phyloP scores from a whole-genome alignment of 345 rosid species.

The Euphorbia pulcherrima region DNA sequence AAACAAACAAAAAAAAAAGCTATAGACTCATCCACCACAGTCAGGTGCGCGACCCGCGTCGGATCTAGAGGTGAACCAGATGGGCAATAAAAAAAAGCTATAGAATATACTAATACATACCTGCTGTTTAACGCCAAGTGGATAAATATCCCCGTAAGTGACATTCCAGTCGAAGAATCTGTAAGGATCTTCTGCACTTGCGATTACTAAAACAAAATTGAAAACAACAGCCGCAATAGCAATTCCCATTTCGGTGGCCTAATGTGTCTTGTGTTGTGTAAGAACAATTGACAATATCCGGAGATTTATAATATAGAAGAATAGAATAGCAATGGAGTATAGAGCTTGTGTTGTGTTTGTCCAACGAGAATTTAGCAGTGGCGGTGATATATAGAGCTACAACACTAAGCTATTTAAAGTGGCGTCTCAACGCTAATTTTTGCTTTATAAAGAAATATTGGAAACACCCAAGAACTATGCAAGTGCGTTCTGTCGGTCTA shows the following conservation, averaged over 20 bases:
- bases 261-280: no score
- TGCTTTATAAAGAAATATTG: neutral
- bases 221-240: neutral
- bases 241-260: no score
- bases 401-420: slow-evolving; percentile 13
- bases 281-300: no score
- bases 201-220: slow-evolving; percentile 4
- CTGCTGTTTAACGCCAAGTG: slow-evolving; percentile 76
- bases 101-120: no score
- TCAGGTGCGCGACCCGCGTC: no score
- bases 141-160: slow-evolving; percentile 71
- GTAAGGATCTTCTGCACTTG: slow-evolving; percentile 59
- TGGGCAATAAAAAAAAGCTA: no score
- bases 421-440: neutral
- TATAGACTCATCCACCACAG: no score
- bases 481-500: neutral
- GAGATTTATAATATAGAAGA: no score
- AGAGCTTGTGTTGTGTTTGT: no score
- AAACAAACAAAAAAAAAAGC: no score
- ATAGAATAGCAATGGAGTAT: neutral
- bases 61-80: no score
- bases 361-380: neutral
- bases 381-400: slow-evolving; percentile 17
- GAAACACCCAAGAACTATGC: neutral
- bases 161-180: slow-evolving; percentile 74